A percentile compares a stretch with the other conserved stretches of the same genome.
Evolutionary conservation across 1,284 basidiomycete genomes (phyloP).

Genomic region (Cutaneotrichosporon sp.): DNA sequence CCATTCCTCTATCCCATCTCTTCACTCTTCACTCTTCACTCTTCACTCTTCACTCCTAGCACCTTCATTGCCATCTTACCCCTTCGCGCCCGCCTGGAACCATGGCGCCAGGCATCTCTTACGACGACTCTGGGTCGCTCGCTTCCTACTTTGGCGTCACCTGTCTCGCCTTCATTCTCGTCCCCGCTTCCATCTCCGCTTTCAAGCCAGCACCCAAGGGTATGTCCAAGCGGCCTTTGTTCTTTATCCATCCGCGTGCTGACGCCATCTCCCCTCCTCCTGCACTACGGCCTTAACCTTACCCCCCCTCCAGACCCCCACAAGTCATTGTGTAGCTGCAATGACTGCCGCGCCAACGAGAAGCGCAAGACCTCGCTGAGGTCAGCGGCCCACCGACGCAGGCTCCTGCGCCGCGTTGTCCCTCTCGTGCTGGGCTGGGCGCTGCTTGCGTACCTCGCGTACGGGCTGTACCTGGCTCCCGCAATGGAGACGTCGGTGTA

Average conservation of each 20-base stretch:
- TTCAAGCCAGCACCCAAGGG: conserved; percentile 40
- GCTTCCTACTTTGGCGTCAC: conserved; percentile 87
- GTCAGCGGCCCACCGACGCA: conserved; percentile 53
- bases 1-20: background rate
- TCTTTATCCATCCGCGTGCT: background rate
- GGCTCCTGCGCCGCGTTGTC: conserved; percentile 55
- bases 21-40: conserved; percentile 11
- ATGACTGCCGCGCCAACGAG: conserved; percentile 30
- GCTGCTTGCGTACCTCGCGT: conserved; percentile 67
- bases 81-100: conserved; percentile 10
- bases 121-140: conserved; percentile 86
- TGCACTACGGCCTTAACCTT: conserved; percentile 33
- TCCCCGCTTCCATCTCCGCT: conserved; percentile 69
- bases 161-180: conserved; percentile 74
- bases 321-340: conserved; percentile 40
- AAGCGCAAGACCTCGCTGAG: conserved; percentile 17
- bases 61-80: background rate
- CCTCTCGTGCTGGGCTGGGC: conserved; percentile 75
- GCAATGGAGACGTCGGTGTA: conserved; percentile 72
- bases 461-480: conserved; percentile 64
- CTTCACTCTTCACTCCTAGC: conserved; percentile 7
- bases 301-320: conserved; percentile 43
- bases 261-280: conserved; percentile 36
- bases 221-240: conserved; percentile 35
- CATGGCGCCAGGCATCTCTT: conserved; percentile 56